Base-by-base conservation (phyloP, 148 eudicot species). In the Simmondsia chinensis region DNA sequence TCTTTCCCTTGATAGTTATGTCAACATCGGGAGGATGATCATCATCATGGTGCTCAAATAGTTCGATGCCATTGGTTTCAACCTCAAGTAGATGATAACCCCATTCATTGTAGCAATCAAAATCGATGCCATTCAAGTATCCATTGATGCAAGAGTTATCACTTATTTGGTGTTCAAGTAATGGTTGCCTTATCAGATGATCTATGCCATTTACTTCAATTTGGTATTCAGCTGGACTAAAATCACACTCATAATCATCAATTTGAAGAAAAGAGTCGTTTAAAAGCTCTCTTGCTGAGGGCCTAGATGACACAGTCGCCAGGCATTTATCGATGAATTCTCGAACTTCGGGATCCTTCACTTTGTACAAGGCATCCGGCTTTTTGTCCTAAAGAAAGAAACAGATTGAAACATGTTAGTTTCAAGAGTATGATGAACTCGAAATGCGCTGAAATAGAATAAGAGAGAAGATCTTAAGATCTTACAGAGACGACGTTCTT, bases 1-100 rank as follows among this genome's bases (percentile, higher is more conserved):
- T 72, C 77, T 73, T 85, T 41, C 95, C 95, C 52, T 80, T 80
- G 33, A 85, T 85, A 43, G 74, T 70, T 26, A 85, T 73, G 59
- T 75, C 82, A 15, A 75, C 48, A 50, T 77, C 60, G 1, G 59
- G 50, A 38, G 54, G 56, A 63, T 68, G 65, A 6, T 85, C 79
- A 14, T 72, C 82, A 20, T 66, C 69, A 19, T 65, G 68, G 48
- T 58, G 65, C 33, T 78, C 74, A 17, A 78, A 77, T 11, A 81
- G 58, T 25, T 74, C 69, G 9, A 80, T 74, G 25, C 71, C 95
- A 62, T 60, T 55, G 27, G 67, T 62, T 58, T 77, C 82, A 25
- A 37, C 49, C 20, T 74, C 76, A 40, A 49, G 17, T 0, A 53
- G 67, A 43, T 72, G 65, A 59, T 57, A 46, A 14, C 62, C 70